Evolutionary conservation across 1,139 yeast genomes (phyloP), one percentile per base, ranked within the genome.

Genomic region (Zygosaccharomyces sapae): DNA sequence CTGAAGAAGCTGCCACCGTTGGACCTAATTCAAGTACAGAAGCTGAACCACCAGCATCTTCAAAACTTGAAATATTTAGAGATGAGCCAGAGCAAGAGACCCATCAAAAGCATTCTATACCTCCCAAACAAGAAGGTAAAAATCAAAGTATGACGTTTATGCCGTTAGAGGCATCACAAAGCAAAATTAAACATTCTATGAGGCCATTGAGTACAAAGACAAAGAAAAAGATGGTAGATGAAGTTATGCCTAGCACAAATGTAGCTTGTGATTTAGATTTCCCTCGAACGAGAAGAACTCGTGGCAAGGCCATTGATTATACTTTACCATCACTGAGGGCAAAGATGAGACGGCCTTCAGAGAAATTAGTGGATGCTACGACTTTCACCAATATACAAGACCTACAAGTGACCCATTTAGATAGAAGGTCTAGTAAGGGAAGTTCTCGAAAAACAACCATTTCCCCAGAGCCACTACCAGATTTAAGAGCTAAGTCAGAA

Each of bases 271-370:
- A 52, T 20, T 43, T 55, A 19, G 51, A 55, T 16, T 52, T 56
- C 7, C 48, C 60, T 1, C 59, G 70, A 46, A 48, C 66, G 24
- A 63, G 75, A 49, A 66, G 79, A 52, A 70, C 80, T 4, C 64
- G 77, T 37, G 72, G 80, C 3, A 76, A 74, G 55, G 73, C 76
- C 8, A 79, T 86, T 4, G 81, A 81, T 60, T 87, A 86, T 59
- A 80, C 81, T 12, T 74, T 82, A 30, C 87, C 92, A 0, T 80
- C 90, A 0, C 63, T 84, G 46, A 72, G 83, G 33, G 77, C 76
- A n/a, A 86, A 86, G 58, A 75, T 84, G 81, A 75, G 95, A 59
- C 72, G 95, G 54, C 81, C 82, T 35, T 74, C 83, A 0, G 83
- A 72, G 31, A 73, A 74, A 53, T 68, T 82, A 41, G 77, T 77